phyloP scores from a whole-genome alignment of 176 grass and related monocot species.

The Pharus latifolius region DNA sequence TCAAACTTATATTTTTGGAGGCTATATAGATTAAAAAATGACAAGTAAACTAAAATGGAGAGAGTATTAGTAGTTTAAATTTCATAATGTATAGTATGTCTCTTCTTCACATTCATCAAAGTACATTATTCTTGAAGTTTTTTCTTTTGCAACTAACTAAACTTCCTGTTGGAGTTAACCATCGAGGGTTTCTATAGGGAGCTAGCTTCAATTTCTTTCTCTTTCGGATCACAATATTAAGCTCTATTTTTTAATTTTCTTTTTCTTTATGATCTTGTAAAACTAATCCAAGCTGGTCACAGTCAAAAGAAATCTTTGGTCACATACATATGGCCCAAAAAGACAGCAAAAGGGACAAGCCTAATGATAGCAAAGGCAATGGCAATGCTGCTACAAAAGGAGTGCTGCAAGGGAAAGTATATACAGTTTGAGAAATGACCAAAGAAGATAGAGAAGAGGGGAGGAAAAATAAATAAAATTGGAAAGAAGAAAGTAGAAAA shows the following conservation, averaged over 20 bases:
- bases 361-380: conserved; percentile 94
- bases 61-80: too few relatives aligned
- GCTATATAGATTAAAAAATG: too few relatives aligned
- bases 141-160: too few relatives aligned
- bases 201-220: conserved; percentile 9
- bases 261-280: conserved; percentile 28
- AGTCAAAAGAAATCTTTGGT: conserved; percentile 85
- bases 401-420: conserved; percentile 71
- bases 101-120: background rate
- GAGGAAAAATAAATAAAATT: conserved; percentile 54
- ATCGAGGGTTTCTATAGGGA: background rate
- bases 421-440: conserved; percentile 46
- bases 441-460: conserved; percentile 15
- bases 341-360: conserved; percentile 54
- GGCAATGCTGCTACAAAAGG: conserved; percentile 66
- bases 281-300: conserved; percentile 44
- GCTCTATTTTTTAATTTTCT: background rate
- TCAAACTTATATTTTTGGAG: too few relatives aligned
- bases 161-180: background rate
- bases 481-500: conserved; percentile 57
- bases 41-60: too few relatives aligned
- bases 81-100: too few relatives aligned
- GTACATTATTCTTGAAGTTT: background rate
- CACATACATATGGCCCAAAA: conserved; percentile 87
- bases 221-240: background rate